Base-by-base conservation (phyloP, 352 stramenopile species). In the Pythium sukuiense region DNA sequence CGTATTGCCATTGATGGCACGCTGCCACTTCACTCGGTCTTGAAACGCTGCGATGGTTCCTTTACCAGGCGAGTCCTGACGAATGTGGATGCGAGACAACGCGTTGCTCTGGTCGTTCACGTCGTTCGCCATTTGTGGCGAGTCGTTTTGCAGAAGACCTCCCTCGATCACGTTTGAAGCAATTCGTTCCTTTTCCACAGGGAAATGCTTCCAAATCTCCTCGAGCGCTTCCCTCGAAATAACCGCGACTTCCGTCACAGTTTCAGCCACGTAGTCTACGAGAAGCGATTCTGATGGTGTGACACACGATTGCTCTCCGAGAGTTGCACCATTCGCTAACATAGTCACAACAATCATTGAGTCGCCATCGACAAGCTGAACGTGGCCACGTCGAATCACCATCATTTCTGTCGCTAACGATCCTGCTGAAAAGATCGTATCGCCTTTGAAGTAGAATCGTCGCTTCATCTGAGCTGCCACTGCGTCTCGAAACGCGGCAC, bases 1-100 rank as follows among this genome's bases (percentile, higher is more conserved):
- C 2, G 58, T 67, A 43, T 66, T 71, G 11, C 67, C 67, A 43
- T 71, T 75, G 39, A 75, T 67, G 2, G 67, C 59, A 14, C 76
- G 70, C 56, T 81, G 71, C 57, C 75, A 73, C 50, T 67, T 64
- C 2, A 72, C 20, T 9, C 46, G 53, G 16, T 61, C 18, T 26
- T 67, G 39, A 49, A 71, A 71, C 7, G 61, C 50, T 0, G 18
- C 41, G 2, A 45, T 43, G 13, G n/a, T 55, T 11, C 41, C n/a
- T 12, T 45, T 53, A 0, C n/a, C 53, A 0, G 27, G 43, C 2
- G 59, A 61, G 20, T 67, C 65, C 46, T 61, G 64, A 13, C 50
- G 50, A 26, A 66, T 20, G 12, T 59, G 52, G 33, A 66, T 65
- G 27, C 64, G 59, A 6, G 59, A 65, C 16, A 61, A 11, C 12